These are phyloP conservation scores for Gyrodon tennesseensis DNA, from an alignment of 1,284 basidiomycete genomes.

Conservation along the genomic window DNA sequence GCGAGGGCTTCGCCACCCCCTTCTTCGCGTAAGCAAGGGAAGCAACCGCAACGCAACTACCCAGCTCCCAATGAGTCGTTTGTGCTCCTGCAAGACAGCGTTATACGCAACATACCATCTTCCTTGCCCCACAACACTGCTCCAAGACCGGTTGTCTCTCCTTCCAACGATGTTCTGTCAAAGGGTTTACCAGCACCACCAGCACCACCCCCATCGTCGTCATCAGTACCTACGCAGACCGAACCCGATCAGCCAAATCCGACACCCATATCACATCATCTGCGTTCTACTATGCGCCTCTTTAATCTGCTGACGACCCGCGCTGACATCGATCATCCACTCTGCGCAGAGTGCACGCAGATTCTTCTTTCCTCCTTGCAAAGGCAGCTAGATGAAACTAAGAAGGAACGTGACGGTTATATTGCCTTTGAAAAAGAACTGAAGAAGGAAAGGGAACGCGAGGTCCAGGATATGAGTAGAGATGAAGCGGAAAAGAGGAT, in stretches of 20 bases:
- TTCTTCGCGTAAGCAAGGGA: conserved; percentile 55
- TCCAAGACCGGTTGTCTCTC: conserved; percentile 47
- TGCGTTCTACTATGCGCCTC: conserved; percentile 70
- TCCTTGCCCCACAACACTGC: conserved; percentile 45
- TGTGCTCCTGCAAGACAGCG: conserved; percentile 83
- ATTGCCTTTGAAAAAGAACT: conserved; percentile 89
- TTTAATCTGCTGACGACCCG: conserved; percentile 78
- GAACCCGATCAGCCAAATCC: conserved; percentile 60
- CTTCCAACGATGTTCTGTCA: conserved; percentile 39
- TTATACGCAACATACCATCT: conserved; percentile 63
- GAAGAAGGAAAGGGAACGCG: conserved; percentile 67
- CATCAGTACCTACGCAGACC: conserved; percentile 40
- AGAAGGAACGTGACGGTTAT: conserved; percentile 90
- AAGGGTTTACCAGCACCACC: conserved; percentile 30
- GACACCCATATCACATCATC: conserved; percentile 75
- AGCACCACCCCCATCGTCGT: conserved; percentile 26
- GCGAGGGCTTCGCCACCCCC: conserved; percentile 46
- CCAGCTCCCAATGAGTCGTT: conserved; percentile 79
- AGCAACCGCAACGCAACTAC: conserved; percentile 55
- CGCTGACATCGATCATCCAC: conserved; percentile 89
- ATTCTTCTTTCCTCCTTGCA: conserved; percentile 76
- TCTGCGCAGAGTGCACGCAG: conserved; percentile 94
- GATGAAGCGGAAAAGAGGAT: conserved; percentile 72
- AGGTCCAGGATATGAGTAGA: conserved; percentile 58
- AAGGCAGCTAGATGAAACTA: conserved; percentile 84